Conservation (phyloP, 139 green algal species). For the Tetratostichococcus sp. region DNA sequence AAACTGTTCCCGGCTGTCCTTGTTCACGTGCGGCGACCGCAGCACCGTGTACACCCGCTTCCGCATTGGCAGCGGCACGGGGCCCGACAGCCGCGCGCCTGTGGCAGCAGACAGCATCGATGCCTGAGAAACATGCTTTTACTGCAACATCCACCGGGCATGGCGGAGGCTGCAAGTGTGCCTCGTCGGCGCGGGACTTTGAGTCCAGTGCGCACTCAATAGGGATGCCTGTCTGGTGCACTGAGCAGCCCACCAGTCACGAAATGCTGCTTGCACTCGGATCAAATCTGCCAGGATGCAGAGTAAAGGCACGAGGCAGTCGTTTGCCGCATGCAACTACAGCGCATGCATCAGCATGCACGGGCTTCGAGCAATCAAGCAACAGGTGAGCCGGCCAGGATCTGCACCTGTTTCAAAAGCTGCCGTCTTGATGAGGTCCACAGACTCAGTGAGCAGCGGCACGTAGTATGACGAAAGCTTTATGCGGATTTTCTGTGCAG, state of each 20-base stretch:
- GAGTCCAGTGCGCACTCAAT: no score
- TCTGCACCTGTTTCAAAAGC: slow-evolving; percentile 54
- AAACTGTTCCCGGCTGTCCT: slow-evolving; percentile 85
- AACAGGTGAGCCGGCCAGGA: no score
- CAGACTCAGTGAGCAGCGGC: slow-evolving; percentile 40
- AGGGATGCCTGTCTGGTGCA: no score
- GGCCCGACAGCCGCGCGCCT: slow-evolving; percentile 7
- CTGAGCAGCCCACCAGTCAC: no score
- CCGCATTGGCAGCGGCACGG: neutral
- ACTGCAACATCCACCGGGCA: neutral
- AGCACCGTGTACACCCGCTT: slow-evolving; percentile 63
- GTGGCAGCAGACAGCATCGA: neutral
- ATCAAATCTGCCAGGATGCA: no score
- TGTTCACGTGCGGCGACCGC: slow-evolving; percentile 84
- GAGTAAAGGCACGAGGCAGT: no score
- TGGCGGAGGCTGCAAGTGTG: no score
- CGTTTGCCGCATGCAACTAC: no score
- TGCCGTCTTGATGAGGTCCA: slow-evolving; percentile 56
- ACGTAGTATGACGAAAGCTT: slow-evolving; percentile 69
- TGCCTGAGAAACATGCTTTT: neutral
- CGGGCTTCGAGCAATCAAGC: no score
- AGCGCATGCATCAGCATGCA: no score
- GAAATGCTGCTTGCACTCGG: no score
- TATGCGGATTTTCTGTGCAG: slow-evolving; percentile 55
- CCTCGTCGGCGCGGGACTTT: no score